These are phyloP conservation scores for Sphenostylis stenocarpa DNA, from an alignment of 306 rosid species.

Conservation along the genomic window DNA sequence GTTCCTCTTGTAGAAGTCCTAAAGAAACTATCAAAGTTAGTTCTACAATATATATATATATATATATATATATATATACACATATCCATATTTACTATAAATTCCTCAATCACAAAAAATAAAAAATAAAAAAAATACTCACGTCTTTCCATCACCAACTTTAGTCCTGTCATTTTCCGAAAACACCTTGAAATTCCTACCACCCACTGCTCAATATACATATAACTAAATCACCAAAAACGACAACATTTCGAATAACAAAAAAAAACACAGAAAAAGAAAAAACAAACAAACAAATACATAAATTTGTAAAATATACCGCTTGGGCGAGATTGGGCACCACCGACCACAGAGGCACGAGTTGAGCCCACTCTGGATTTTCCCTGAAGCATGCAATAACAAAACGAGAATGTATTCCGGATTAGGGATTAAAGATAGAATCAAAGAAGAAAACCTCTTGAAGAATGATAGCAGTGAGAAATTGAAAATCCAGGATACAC, in stretches of 20 bases:
- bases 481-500: background rate
- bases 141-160: conserved; percentile 45
- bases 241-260: background rate
- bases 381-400: conserved; percentile 40
- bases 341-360: conserved; percentile 28
- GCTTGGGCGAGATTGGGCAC: conserved; percentile 36
- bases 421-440: background rate
- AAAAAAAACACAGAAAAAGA: background rate
- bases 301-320: conserved; percentile 29
- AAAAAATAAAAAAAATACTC: conserved; percentile 6
- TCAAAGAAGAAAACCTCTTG: background rate
- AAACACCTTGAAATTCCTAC: conserved; percentile 52
- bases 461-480: background rate
- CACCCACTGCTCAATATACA: conserved; percentile 38
- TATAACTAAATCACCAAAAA: background rate
- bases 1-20: conserved; percentile 34
- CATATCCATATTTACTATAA: background rate
- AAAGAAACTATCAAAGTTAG: conserved; percentile 12
- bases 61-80: too few species aligned
- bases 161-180: conserved; percentile 46
- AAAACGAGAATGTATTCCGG: background rate
- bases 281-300: background rate
- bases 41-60: too few species aligned
- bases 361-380: conserved; percentile 40
- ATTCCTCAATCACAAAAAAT: background rate